Evolutionary conservation across 78 protist species (phyloP), one percentile per base, ranked within the genome.

Genomic region (Bodo saltans): DNA sequence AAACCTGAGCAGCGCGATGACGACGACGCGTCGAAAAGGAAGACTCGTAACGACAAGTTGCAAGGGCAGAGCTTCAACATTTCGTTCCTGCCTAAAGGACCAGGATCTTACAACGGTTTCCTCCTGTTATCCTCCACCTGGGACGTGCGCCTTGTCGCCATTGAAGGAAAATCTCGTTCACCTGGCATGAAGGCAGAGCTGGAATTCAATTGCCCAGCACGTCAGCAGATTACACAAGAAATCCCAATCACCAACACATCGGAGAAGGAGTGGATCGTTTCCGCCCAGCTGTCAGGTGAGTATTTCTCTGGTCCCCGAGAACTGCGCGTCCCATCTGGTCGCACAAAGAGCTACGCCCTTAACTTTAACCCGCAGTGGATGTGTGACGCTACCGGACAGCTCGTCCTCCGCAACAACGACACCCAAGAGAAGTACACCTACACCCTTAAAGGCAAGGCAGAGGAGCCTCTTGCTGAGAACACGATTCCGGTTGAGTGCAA

Each of bases 401-500:
- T 88, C 1, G 84, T 78, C 38, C 40, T 88, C 37, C 38, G 0
- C 42, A 88, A 88, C 84, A 26, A 25, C 42, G 60, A 30, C 2
- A 78, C 76, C 38, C 35, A 1, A 1, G 79, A 69, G 71, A 74
- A 71, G 72, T 3, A 30, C 67, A 83, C 37, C 32, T 90, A 73
- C 90, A 42, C 28, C 53, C 85, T 90, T 11, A 28, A 0, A 23
- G 93, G 88, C 30, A 29, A 38, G 33, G 90, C 68, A 17, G 85
- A 84, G 47, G 90, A 86, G 30, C 93, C 93, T 35, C 53, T 87
- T 17, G 90, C 93, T 3, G 93, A 86, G 74, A 80, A 52, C 71
- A n/a, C 78, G 47, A 30, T 87, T 37, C 70, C 33, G 35, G 26
- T 86, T 29, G 84, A 83, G 40, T 76, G 82, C 67, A 27, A 0